Evolutionary conservation across 2,329 filamentous ascomycete species (phyloP), one percentile per base, ranked within the genome.

Genomic region (Neocucurbitaria cava): DNA sequence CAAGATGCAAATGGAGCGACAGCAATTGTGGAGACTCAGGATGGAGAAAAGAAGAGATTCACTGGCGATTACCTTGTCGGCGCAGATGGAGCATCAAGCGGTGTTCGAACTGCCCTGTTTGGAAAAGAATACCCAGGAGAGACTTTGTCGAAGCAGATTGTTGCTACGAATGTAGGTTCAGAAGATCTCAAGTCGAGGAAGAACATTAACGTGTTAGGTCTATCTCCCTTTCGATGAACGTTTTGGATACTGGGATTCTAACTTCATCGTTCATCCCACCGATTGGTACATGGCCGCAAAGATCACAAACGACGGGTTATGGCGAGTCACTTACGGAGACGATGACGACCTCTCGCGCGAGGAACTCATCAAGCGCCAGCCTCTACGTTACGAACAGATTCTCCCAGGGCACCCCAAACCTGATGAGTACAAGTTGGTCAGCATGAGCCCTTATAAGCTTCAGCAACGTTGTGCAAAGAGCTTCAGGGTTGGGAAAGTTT

Each of bases 271-370:
- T 28, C 80, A 89, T 59, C 85, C 85, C 0, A 81, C 84, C 20
- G 78, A 89, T 63, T 88, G 84, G 71, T 78, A 84, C 75, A 86
- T 88, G 85, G 84, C 84, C 1, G 85, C 86, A 2, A 81, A 78
- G 38, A 84, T 89, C 57, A 85, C 81, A 1, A 75, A 73, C 2
- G 84, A 87, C 49, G 85, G 84, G 0, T 71, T 89, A 9, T 89
- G 86, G 76, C 82, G 86, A 13, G 82, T 89, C 31, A 86, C 86
- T 0, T 89, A 89, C 62, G 85, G 85, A 47, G 87, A 89, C 59
- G 74, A 73, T 0, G 76, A 80, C 0, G 82, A 80, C 1, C 77
- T 88, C 11, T 81, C 79, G 0, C 74, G 68, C 31, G 84, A 86
- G 10, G 77, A 88, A 67, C 78, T 86, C 49, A 70, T 78, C 24